Conservation (phyloP, 2,329 filamentous ascomycete genomes). For the Calonectria crousiana region DNA sequence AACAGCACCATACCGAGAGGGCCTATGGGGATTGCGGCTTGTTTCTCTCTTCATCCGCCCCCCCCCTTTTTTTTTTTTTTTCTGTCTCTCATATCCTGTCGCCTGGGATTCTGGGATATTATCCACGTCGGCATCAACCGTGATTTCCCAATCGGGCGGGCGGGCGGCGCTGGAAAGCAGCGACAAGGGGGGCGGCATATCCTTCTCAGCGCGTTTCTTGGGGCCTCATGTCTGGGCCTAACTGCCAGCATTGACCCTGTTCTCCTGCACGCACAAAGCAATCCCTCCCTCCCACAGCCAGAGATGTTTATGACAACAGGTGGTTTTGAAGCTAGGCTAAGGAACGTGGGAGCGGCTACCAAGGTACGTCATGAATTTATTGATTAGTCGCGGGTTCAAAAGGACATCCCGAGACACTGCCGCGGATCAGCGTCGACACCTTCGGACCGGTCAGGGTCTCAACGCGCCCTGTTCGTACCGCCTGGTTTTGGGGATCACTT, state of each 20-base stretch:
- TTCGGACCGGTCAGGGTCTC: slow-evolving; percentile 6
- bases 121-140: not conserved
- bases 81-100: no score
- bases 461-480: not conserved
- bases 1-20: not conserved
- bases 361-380: not conserved
- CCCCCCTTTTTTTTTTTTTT: not conserved
- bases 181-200: slow-evolving; percentile 4
- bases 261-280: not conserved
- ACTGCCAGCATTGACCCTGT: not conserved
- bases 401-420: slow-evolving; percentile 14
- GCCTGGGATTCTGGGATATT: not conserved
- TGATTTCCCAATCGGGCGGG: not conserved
- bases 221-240: not conserved
- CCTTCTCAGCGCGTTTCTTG: not conserved
- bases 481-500: not conserved
- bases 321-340: not conserved
- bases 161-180: not conserved
- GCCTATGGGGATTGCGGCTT: not conserved
- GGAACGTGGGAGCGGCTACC: slow-evolving; percentile 2
- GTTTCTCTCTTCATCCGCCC: not conserved
- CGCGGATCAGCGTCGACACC: slow-evolving; percentile 4
- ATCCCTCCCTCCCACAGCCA: not conserved
- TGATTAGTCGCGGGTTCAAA: not conserved
- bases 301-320: not conserved